Percentiles rank a stretch among this genome's conserved stretches.
These are phyloP conservation scores for Penicillium sp. DNA, from an alignment of 2,329 filamentous ascomycete species.

Conservation along the genomic window DNA sequence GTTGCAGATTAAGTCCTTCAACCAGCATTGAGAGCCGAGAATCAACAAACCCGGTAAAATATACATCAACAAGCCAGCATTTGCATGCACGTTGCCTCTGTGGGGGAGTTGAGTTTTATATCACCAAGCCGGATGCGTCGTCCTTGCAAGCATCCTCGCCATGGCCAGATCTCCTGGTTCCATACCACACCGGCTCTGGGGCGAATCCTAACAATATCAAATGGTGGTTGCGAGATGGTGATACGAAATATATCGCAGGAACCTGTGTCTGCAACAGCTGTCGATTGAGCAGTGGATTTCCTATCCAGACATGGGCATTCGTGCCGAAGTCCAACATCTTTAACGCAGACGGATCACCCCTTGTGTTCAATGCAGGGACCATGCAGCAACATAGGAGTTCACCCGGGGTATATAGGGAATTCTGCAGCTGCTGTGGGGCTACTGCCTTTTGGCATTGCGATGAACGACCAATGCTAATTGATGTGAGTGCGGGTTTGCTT, in stretches of 20 bases:
- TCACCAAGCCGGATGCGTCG: constrained; percentile 53
- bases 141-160: constrained; percentile 47
- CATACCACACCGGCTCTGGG: constrained; percentile 41
- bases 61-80: constrained; percentile 2
- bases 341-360: constrained; percentile 35
- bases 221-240: constrained; percentile 56
- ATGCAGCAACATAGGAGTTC: constrained; percentile 55
- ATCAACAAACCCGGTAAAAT: constrained; percentile 1
- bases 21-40: neutral
- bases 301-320: constrained; percentile 66
- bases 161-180: constrained; percentile 54
- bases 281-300: constrained; percentile 58
- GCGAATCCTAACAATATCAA: constrained; percentile 51
- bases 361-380: constrained; percentile 41
- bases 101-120: constrained; percentile 53
- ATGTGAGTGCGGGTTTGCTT: constrained; percentile 62
- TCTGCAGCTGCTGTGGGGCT: constrained; percentile 62
- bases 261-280: constrained; percentile 63
- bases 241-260: constrained; percentile 56
- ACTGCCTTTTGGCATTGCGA: constrained; percentile 61
- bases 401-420: constrained; percentile 55
- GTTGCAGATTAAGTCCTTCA: constrained; percentile 21
- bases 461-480: constrained; percentile 54
- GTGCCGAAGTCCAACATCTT: constrained; percentile 59
- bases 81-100: constrained; percentile 55